phyloP scores from a whole-genome alignment of 2,329 filamentous ascomycete genomes.

The Aspergillus pseudoterreus region DNA sequence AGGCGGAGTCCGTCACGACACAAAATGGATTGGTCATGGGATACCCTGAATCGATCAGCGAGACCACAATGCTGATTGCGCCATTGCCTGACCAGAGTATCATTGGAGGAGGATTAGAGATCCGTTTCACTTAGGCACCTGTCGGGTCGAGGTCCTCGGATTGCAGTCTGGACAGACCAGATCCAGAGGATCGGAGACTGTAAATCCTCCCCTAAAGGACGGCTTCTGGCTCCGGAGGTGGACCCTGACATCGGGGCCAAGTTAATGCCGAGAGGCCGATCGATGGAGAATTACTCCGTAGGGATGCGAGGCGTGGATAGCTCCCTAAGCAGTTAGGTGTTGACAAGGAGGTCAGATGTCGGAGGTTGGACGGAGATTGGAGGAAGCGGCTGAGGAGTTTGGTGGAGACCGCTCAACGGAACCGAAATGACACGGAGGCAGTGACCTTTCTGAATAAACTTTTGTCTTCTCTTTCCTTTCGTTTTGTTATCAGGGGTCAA shows the following conservation, averaged over 20 bases:
- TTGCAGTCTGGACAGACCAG: background rate
- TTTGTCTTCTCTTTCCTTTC: no score
- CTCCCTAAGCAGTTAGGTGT: background rate
- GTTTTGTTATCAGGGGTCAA: no score
- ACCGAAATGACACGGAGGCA: background rate
- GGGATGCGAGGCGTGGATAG: background rate
- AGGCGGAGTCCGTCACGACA: no score
- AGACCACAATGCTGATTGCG: background rate
- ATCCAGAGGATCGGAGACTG: conserved; percentile 7
- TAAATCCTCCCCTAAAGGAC: conserved; percentile 11
- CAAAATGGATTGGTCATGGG: no score
- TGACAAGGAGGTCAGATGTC: no score
- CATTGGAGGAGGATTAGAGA: background rate
- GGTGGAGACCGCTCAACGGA: background rate
- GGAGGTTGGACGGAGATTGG: no score
- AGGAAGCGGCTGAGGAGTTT: background rate
- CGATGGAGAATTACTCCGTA: background rate
- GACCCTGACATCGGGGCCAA: conserved; percentile 4
- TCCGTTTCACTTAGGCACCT: no score
- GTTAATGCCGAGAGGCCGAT: conserved; percentile 4
- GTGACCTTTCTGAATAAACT: no score
- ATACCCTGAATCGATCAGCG: no score
- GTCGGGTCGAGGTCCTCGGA: background rate
- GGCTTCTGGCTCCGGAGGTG: conserved; percentile 11
- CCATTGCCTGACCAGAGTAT: background rate